Evolutionary conservation across 495 filamentous ascomycete genomes (phyloP).

Genomic region (Letharia columbiana): DNA sequence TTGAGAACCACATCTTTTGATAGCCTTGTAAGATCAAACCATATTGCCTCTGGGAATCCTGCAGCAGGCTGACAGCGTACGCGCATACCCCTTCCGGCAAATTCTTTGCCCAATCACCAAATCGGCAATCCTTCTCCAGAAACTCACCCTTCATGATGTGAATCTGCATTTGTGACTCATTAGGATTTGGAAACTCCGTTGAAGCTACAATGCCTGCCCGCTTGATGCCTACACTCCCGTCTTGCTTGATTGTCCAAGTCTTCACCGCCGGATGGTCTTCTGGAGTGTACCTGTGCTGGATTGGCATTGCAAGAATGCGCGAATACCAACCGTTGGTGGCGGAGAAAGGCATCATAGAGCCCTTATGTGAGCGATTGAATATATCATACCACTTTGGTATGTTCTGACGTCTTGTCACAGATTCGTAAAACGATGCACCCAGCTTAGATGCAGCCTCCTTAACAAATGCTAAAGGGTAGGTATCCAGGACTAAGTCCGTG

Average conservation of each 20-base stretch:
- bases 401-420: neutral
- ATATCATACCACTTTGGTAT: neutral
- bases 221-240: too few species aligned
- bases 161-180: neutral
- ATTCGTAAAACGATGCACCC: conserved; percentile 4
- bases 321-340: neutral
- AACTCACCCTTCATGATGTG: neutral
- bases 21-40: neutral
- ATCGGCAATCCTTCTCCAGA: neutral
- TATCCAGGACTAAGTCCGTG: conserved; percentile 6
- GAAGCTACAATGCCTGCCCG: too few species aligned
- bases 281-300: too few species aligned
- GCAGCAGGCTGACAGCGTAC: neutral
- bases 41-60: neutral
- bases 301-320: too few species aligned
- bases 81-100: neutral
- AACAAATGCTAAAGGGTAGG: conserved; percentile 6
- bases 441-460: conserved; percentile 6
- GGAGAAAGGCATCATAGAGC: neutral
- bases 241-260: too few species aligned
- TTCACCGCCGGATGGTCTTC: too few species aligned
- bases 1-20: neutral
- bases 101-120: neutral
- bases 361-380: neutral
- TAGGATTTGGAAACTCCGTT: neutral